Percentiles rank a stretch among this genome's conserved stretches.
Evolutionary conservation across 306 rosid genomes (phyloP).

Genomic region (Vicia sativa): DNA sequence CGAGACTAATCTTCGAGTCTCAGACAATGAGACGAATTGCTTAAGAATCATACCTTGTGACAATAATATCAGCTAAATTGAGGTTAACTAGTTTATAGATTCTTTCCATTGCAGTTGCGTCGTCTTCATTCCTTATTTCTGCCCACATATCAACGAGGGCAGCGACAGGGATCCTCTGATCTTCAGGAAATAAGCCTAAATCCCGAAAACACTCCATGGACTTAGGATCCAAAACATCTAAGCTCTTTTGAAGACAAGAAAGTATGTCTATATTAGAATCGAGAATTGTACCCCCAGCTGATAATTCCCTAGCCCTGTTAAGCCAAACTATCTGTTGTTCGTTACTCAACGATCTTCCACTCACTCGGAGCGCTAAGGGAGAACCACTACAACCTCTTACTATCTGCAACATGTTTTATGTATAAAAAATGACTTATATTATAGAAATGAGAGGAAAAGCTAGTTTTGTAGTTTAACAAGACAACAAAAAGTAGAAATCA

Average conservation of each 20-base stretch:
- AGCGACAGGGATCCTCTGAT: slow-evolving; percentile 62
- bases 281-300: slow-evolving; percentile 43
- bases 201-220: slow-evolving; percentile 58
- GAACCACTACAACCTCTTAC: slow-evolving; percentile 52
- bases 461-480: neutral
- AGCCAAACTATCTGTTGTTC: slow-evolving; percentile 40
- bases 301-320: slow-evolving; percentile 34
- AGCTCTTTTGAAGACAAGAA: slow-evolving; percentile 48
- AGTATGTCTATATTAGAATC: slow-evolving; percentile 34
- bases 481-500: slow-evolving; percentile 27
- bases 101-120: slow-evolving; percentile 40
- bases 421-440: neutral
- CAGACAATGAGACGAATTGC: too few species aligned
- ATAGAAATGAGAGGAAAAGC: neutral
- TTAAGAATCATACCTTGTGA: slow-evolving; percentile 51
- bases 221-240: slow-evolving; percentile 45
- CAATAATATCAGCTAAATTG: slow-evolving; percentile 48
- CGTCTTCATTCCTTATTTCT: slow-evolving; percentile 50
- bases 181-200: slow-evolving; percentile 70
- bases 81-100: slow-evolving; percentile 39
- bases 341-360: slow-evolving; percentile 48
- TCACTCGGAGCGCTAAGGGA: slow-evolving; percentile 60
- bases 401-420: slow-evolving; percentile 48
- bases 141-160: slow-evolving; percentile 67
- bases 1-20: too few species aligned